Conservation (phyloP, 129 eudicot species). For the Flaveria robusta region DNA sequence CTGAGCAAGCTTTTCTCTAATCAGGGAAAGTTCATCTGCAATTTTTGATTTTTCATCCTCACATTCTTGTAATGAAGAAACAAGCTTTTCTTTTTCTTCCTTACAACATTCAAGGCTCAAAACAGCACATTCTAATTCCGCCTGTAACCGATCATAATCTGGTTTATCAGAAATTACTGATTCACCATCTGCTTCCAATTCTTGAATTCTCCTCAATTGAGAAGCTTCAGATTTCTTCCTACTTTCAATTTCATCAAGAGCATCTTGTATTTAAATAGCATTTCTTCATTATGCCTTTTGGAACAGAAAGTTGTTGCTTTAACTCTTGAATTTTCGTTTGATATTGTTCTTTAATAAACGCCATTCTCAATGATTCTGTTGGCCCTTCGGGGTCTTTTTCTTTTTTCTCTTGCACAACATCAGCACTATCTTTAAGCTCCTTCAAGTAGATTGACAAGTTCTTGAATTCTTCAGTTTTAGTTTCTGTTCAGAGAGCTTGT, state of each 20-base stretch:
- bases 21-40: slow-evolving; percentile 45
- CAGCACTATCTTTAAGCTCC: slow-evolving; percentile 87
- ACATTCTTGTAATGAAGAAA: slow-evolving; percentile 52
- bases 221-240: slow-evolving; percentile 71
- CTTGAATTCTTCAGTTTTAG: slow-evolving; percentile 82
- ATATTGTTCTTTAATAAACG: slow-evolving; percentile 86
- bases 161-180: slow-evolving; percentile 57
- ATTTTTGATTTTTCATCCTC: slow-evolving; percentile 51
- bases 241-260: slow-evolving; percentile 73
- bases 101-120: slow-evolving; percentile 93
- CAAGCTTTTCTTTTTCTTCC: slow-evolving; percentile 88
- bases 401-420: slow-evolving; percentile 65
- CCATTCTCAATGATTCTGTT: slow-evolving; percentile 76
- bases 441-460: slow-evolving; percentile 75
- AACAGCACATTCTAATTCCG: slow-evolving; percentile 81
- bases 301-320: slow-evolving; percentile 79
- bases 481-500: slow-evolving; percentile 74
- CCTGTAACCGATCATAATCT: slow-evolving; percentile 68
- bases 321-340: slow-evolving; percentile 76
- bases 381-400: slow-evolving; percentile 67
- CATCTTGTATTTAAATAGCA: slow-evolving; percentile 84
- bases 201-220: slow-evolving; percentile 64
- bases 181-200: slow-evolving; percentile 65
- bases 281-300: slow-evolving; percentile 82
- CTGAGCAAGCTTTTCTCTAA: slow-evolving; percentile 38